A percentile compares a stretch with the other conserved stretches of the same genome.
Evolutionary conservation across 306 rosid species (phyloP).

Genomic region (Sindora glabra): DNA sequence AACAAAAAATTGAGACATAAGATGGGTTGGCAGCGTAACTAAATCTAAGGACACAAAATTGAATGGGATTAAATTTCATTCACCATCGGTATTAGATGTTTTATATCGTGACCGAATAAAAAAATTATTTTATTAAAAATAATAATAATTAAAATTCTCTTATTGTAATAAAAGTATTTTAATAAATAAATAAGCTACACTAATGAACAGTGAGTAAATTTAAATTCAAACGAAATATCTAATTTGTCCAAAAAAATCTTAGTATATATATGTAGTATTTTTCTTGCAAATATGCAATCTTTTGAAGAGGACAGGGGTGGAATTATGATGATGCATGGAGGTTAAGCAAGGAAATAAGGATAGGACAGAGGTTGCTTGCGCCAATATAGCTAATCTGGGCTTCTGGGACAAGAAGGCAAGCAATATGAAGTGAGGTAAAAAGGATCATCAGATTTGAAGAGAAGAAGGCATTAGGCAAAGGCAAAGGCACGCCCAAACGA

Average conservation of each 20-base stretch:
- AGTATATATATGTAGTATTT: no score
- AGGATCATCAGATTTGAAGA: background rate
- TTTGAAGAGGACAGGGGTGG: slow-evolving; percentile 16
- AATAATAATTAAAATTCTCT: no score
- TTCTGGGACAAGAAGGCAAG: slow-evolving; percentile 36
- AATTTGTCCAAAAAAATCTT: background rate
- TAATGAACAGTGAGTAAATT: no score
- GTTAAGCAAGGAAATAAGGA: slow-evolving; percentile 28
- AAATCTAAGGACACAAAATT: no score
- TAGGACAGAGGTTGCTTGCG: slow-evolving; percentile 67
- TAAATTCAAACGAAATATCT: background rate
- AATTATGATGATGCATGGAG: slow-evolving; percentile 23
- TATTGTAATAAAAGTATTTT: no score
- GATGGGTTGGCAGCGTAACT: no score
- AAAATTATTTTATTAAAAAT: no score
- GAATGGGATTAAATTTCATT: no score
- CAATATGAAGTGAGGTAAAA: slow-evolving; percentile 14
- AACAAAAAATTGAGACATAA: no score
- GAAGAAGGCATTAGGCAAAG: background rate
- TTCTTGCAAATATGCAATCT: background rate
- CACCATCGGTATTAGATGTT: no score
- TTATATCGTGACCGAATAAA: no score
- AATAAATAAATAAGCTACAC: no score
- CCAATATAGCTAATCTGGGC: slow-evolving; percentile 80
- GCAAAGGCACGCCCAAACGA: background rate